Evolutionary conservation across 257 asterid genomes (phyloP).

Genomic region (Avicennia marina): DNA sequence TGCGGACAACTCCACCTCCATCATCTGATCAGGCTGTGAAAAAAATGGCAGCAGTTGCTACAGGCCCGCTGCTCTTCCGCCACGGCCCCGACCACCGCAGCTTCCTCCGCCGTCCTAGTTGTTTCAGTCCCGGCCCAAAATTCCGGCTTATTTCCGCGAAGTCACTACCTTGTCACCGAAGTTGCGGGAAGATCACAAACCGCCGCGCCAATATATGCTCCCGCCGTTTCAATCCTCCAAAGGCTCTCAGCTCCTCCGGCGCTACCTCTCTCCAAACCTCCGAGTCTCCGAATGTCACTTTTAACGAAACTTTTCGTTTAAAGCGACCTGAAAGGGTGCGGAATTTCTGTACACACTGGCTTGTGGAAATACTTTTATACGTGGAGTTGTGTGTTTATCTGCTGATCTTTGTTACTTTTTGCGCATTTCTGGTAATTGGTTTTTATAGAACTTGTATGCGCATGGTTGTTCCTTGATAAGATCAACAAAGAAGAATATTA

Average conservation of each 20-base stretch:
- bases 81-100: slow-evolving; percentile 24
- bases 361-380: neutral
- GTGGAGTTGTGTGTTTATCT: neutral
- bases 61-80: slow-evolving; percentile 26
- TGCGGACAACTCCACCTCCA: too few species aligned
- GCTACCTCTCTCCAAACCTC: slow-evolving; percentile 41
- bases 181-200: slow-evolving; percentile 30
- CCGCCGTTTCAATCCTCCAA: slow-evolving; percentile 25
- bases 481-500: too few species aligned
- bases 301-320: slow-evolving; percentile 37
- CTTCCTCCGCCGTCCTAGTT: too few species aligned
- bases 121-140: slow-evolving; percentile 27
- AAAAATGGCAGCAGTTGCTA: too few species aligned
- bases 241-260: slow-evolving; percentile 44
- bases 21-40: too few species aligned
- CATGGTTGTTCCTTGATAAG: neutral
- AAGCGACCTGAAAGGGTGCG: slow-evolving; percentile 51
- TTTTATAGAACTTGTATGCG: neutral
- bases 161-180: slow-evolving; percentile 20
- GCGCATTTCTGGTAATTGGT: neutral
- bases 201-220: slow-evolving; percentile 30
- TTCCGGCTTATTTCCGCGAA: slow-evolving; percentile 19
- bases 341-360: neutral
- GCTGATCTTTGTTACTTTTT: slow-evolving; percentile 9
- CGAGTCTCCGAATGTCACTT: slow-evolving; percentile 37